Evolutionary conservation across 768 basidiomycete species (phyloP).

Genomic region (Chalciporus pseudorubinellus): DNA sequence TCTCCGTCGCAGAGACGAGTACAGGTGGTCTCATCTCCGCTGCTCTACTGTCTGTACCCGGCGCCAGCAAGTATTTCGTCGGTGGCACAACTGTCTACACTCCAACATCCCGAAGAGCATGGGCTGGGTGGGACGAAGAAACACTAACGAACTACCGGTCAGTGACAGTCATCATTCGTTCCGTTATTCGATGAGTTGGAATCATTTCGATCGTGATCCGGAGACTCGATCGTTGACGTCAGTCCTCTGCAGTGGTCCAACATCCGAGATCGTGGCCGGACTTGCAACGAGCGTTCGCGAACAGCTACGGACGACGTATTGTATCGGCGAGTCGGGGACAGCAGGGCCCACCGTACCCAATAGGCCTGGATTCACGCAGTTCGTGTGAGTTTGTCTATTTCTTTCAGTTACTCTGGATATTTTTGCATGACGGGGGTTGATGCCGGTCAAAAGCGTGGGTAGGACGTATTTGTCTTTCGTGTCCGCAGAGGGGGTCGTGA

Average conservation of each 20-base stretch:
- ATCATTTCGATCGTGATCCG: background rate
- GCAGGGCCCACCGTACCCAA: conserved; percentile 17
- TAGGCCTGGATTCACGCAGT: background rate
- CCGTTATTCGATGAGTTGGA: background rate
- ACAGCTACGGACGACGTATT: conserved; percentile 14
- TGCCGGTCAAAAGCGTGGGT: conserved; percentile 6
- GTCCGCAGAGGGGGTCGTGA: conserved; percentile 9
- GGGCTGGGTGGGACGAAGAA: conserved; percentile 20
- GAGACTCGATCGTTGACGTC: background rate
- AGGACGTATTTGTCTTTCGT: conserved; percentile 11
- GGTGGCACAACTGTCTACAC: conserved; percentile 21
- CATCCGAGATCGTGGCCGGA: conserved; percentile 13
- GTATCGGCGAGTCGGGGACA: conserved; percentile 19
- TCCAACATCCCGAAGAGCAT: conserved; percentile 10
- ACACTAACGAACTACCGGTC: conserved; percentile 14
- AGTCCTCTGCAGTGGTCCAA: conserved; percentile 12
- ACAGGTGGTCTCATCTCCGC: conserved; percentile 23
- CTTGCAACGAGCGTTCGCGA: conserved; percentile 15
- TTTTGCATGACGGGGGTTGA: background rate
- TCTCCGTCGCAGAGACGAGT: conserved; percentile 21
- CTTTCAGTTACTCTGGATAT: too few relatives aligned
- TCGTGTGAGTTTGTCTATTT: conserved; percentile 5
- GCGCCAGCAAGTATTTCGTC: conserved; percentile 17
- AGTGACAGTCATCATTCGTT: background rate
- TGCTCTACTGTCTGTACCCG: conserved; percentile 15